Base-by-base conservation (phyloP, 345 rosid genomes). In the Aquilaria malaccensis region DNA sequence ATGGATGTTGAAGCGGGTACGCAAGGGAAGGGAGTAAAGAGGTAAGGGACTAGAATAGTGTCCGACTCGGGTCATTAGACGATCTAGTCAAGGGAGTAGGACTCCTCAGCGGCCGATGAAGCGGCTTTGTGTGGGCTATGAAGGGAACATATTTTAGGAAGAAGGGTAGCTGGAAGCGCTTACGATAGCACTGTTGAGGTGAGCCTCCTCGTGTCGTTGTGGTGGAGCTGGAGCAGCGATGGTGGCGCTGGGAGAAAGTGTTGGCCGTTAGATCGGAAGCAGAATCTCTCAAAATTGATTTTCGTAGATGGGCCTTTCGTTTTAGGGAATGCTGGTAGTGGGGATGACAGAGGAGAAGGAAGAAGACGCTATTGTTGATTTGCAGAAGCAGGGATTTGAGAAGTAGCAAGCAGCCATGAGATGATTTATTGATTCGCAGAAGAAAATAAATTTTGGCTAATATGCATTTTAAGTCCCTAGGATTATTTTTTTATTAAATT, bases 121-220 rank as follows among this genome's bases (percentile, higher is more conserved):
- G 2, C n/a, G 76, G 64, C n/a, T 63, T 55, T 2, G 74, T 2
- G 11, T 70, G 60, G 11, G 85, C 71, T 55, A 72, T 70, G 74
- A 84, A 84, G 2, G 86, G 90, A 1, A 84, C 83, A 65, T 81
- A 84, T 59, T 78, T 80, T 10, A 86, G 50, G 86, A 69, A 61
- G 79, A 73, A 43, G 78, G 70, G 61, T 53, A 41, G 72, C 57
- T 15, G 61, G 33, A 62, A 63, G 43, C 61, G 60, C 47, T 30
- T 11, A 72, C 58, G 47, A 14, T 52, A 2, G 56, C 62, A 67
- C 63, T 71, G 47, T 58, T 74, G 59, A 70, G 77, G 52, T 82
- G 87, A 6, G 87, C 84, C 59, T 80, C 80, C 31, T 83, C 84
- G n/a, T 82, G 74, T 56, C 76, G 71, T 66, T 76, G 70, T 45